Percentiles rank a stretch among this genome's conserved stretches.
phyloP scores from a whole-genome alignment of 2,329 filamentous ascomycete species.

The Magnaporthiopsis rhizophila region DNA sequence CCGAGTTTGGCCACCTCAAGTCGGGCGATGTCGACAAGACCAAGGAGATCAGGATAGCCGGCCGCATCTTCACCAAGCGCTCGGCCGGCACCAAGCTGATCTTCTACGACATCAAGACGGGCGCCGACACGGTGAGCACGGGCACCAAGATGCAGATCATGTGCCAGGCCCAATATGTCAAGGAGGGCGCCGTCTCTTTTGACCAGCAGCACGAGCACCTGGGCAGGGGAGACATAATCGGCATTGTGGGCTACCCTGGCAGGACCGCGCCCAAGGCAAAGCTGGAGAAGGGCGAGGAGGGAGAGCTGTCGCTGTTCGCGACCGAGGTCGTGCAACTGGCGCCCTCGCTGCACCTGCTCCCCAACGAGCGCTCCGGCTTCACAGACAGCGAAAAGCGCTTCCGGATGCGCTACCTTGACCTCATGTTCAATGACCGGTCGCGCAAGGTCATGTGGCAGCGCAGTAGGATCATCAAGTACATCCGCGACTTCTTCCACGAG shows the following conservation, averaged over 20 bases:
- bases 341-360: slow-evolving; percentile 85
- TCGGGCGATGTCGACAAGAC: slow-evolving; percentile 78
- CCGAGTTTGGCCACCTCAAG: slow-evolving; percentile 72
- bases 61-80: slow-evolving; percentile 84
- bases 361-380: slow-evolving; percentile 87
- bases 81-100: slow-evolving; percentile 74
- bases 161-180: slow-evolving; percentile 76
- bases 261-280: slow-evolving; percentile 86
- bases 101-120: slow-evolving; percentile 76
- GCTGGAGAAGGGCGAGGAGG: slow-evolving; percentile 67
- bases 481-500: slow-evolving; percentile 81
- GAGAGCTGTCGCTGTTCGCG: slow-evolving; percentile 91
- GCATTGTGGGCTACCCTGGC: slow-evolving; percentile 75
- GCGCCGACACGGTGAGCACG: slow-evolving; percentile 47
- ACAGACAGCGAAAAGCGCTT: slow-evolving; percentile 91
- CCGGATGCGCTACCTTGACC: slow-evolving; percentile 87
- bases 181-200: slow-evolving; percentile 59
- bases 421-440: slow-evolving; percentile 91
- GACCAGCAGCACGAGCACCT: slow-evolving; percentile 84
- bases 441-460: slow-evolving; percentile 78
- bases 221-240: slow-evolving; percentile 86
- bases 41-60: slow-evolving; percentile 68
- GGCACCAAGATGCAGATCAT: slow-evolving; percentile 82
- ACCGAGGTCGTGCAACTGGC: slow-evolving; percentile 77
- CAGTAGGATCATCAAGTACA: slow-evolving; percentile 79